Evolutionary conservation across 352 stramenopile species (phyloP).

Genomic region (Pythium biforme): DNA sequence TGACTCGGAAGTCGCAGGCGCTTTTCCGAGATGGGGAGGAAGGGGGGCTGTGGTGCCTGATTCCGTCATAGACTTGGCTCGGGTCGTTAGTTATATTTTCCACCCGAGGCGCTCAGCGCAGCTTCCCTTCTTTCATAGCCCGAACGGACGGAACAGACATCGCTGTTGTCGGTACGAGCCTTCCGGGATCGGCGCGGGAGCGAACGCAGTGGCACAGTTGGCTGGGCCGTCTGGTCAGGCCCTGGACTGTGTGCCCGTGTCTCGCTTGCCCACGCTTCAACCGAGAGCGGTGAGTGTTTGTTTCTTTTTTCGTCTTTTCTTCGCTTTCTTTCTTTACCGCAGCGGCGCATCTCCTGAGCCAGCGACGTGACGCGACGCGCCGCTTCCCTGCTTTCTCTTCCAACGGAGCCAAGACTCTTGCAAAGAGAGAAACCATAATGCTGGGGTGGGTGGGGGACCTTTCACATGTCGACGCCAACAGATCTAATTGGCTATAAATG

Average conservation of each 20-base stretch:
- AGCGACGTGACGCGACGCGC: constrained; percentile 13
- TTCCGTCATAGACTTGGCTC: constrained; percentile 4
- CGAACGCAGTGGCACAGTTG: constrained; percentile 6
- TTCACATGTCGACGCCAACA: neutral
- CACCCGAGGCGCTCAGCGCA: constrained; percentile 12
- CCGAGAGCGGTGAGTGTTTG: no score
- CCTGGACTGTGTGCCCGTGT: no score
- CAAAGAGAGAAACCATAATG: neutral
- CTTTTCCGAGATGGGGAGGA: constrained; percentile 23
- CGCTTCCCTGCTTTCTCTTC: constrained; percentile 18
- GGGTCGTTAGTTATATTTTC: constrained; percentile 34
- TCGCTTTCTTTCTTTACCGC: constrained; percentile 30
- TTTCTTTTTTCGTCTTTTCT: constrained; percentile 7
- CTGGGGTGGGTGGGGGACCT: neutral
- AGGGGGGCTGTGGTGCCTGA: neutral
- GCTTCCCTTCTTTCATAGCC: constrained; percentile 23
- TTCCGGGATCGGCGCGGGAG: constrained; percentile 18
- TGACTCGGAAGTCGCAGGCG: neutral
- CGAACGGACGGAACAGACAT: constrained; percentile 16
- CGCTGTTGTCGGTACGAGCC: constrained; percentile 7
- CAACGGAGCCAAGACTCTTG: neutral
- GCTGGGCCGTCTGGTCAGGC: constrained; percentile 3
- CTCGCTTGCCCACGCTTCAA: no score
- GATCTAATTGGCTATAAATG: constrained; percentile 6
- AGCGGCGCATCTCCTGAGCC: neutral